These are phyloP conservation scores for Sicyos baderoa DNA, from an alignment of 306 rosid species.

Conservation along the genomic window DNA sequence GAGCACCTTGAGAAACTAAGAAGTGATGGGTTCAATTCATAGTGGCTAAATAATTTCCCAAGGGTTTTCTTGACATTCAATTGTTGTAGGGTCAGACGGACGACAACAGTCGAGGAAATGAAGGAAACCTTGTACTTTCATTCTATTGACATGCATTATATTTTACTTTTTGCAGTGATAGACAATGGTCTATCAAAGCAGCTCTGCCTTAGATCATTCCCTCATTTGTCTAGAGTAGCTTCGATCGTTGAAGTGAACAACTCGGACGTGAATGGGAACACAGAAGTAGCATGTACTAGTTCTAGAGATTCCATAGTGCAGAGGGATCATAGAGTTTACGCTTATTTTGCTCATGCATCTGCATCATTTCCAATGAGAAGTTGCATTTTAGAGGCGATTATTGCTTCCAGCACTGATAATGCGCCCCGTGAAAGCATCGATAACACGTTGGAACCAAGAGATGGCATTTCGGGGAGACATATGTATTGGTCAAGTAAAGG, in stretches of 20 bases:
- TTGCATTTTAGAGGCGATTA: conserved; percentile 47
- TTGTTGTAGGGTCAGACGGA: too few relatives aligned
- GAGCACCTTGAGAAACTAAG: too few relatives aligned
- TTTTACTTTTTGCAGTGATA: conserved; percentile 51
- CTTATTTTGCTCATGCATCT: conserved; percentile 36
- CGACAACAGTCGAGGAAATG: too few relatives aligned
- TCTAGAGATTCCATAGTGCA: conserved; percentile 45
- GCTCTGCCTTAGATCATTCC: conserved; percentile 76
- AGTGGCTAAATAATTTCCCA: too few relatives aligned
- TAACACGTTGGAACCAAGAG: conserved; percentile 53
- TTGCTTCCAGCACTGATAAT: conserved; percentile 95
- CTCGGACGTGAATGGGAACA: conserved; percentile 26
- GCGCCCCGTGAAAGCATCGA: conserved; percentile 62
- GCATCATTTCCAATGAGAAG: conserved; percentile 24
- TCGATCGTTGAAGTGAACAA: conserved; percentile 44
- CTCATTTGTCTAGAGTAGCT: conserved; percentile 55
- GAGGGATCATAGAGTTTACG: conserved; percentile 58
- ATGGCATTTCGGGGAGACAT: conserved; percentile 21
- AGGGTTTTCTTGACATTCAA: too few relatives aligned
- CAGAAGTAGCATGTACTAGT: conserved; percentile 55
- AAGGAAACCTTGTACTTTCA: neutral
- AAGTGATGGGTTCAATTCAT: too few relatives aligned
- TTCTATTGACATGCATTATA: conserved; percentile 13
- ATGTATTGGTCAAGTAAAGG: conserved; percentile 92
- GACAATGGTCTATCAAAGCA: conserved; percentile 55